Evolutionary conservation across 768 basidiomycete genomes (phyloP).

Genomic region (Rhodotorula sphaerocarpa): DNA sequence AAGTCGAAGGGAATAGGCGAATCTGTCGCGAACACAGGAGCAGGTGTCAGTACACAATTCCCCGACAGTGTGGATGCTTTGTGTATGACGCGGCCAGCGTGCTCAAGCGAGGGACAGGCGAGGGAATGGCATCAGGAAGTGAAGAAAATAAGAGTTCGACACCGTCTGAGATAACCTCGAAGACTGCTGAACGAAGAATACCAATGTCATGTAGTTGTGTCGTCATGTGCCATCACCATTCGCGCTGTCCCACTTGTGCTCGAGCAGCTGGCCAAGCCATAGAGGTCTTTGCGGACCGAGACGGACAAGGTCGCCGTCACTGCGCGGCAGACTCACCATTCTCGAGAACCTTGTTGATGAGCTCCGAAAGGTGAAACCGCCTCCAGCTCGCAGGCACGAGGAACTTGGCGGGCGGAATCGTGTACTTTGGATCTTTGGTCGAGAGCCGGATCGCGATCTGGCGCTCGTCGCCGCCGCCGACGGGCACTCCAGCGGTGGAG

Average conservation of each 20-base stretch:
- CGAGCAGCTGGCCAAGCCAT: not conserved
- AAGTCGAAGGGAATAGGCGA: conserved; percentile 86
- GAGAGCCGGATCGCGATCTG: conserved; percentile 48
- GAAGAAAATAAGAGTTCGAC: conserved; percentile 34
- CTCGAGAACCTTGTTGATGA: conserved; percentile 82
- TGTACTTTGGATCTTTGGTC: conserved; percentile 63
- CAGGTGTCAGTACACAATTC: conserved; percentile 1
- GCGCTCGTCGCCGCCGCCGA: conserved; percentile 14
- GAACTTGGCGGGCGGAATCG: conserved; percentile 77
- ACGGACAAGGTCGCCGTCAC: no score
- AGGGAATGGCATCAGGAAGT: conserved; percentile 33
- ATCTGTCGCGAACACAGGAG: not conserved
- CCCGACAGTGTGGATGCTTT: no score
- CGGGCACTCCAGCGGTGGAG: not conserved
- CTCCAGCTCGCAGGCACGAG: conserved; percentile 84
- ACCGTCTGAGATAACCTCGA: conserved; percentile 36
- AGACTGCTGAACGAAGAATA: conserved; percentile 36
- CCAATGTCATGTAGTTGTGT: conserved; percentile 31
- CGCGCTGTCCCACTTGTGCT: not conserved
- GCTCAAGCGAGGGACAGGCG: not conserved
- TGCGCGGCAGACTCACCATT: conserved; percentile 28
- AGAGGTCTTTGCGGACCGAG: no score
- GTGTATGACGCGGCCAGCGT: no score
- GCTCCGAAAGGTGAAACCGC: conserved; percentile 92
- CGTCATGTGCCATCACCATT: conserved; percentile 15